These are phyloP conservation scores for Fragaria ananassa DNA, from an alignment of 306 rosid species.

Conservation along the genomic window DNA sequence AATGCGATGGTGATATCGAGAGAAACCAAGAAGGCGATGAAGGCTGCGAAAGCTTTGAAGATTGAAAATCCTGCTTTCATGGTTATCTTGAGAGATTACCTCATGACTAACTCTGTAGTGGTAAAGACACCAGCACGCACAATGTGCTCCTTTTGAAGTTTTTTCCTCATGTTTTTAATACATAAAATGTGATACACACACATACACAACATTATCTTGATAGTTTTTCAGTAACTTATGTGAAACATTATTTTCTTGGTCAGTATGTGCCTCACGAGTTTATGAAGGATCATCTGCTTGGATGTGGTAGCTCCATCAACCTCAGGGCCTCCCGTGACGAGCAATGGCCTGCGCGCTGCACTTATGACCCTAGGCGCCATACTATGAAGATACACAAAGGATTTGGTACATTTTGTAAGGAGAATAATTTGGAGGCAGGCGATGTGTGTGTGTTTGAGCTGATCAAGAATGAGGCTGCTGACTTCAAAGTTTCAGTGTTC, in stretches of 20 bases:
- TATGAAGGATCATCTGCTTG: slow-evolving; percentile 19
- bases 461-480: slow-evolving; percentile 3
- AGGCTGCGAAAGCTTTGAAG: slow-evolving; percentile 14
- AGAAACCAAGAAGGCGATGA: slow-evolving; percentile 8
- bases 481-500: slow-evolving; percentile 26
- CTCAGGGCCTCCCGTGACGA: slow-evolving; percentile 19
- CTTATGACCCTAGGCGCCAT: background rate
- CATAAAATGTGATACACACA: background rate
- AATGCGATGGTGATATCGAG: background rate
- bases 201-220: background rate
- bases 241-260: background rate
- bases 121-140: background rate
- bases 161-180: background rate
- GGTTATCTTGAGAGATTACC: background rate
- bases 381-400: slow-evolving; percentile 11
- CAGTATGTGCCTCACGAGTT: slow-evolving; percentile 32
- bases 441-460: slow-evolving; percentile 39
- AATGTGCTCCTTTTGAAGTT: background rate
- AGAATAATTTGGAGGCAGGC: slow-evolving; percentile 17
- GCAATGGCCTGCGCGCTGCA: slow-evolving; percentile 7
- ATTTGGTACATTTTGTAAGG: slow-evolving; percentile 6
- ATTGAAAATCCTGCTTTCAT: slow-evolving; percentile 25
- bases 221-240: background rate
- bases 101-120: background rate
- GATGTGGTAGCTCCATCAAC: background rate